Evolutionary conservation across 2,329 filamentous ascomycete species (phyloP).

Genomic region (Beauveria sp.): DNA sequence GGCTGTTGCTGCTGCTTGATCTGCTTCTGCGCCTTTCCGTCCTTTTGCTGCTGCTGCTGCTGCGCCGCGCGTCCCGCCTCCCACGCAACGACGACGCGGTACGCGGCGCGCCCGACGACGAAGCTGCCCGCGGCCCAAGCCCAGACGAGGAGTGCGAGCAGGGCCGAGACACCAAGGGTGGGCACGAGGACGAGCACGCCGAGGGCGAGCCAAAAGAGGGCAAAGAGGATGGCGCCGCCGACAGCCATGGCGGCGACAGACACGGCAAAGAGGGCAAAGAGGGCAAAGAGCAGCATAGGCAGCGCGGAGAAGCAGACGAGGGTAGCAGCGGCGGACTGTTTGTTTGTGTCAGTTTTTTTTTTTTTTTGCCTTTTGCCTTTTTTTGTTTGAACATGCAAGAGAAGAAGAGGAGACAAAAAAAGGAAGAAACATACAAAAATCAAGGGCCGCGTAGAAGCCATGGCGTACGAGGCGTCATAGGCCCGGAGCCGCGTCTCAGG

Average conservation of each 20-base stretch:
- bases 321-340: conserved; percentile 57
- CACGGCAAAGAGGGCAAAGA: conserved; percentile 59
- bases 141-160: conserved; percentile 58
- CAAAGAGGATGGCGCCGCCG: conserved; percentile 55
- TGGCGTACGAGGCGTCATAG: conserved; percentile 43
- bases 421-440: conserved; percentile 50
- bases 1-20: background rate
- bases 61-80: background rate
- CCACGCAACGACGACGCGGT: conserved; percentile 25
- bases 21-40: background rate
- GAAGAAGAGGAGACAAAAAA: background rate
- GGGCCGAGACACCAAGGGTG: conserved; percentile 57
- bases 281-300: conserved; percentile 60
- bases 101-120: conserved; percentile 39
- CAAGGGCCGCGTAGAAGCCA: conserved; percentile 58
- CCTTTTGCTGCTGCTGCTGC: background rate
- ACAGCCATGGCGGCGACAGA: conserved; percentile 56
- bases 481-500: conserved; percentile 52
- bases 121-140: conserved; percentile 58
- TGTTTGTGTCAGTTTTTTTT: background rate
- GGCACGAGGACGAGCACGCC: conserved; percentile 62
- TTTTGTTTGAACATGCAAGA: too few species aligned
- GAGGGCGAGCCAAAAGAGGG: conserved; percentile 59
- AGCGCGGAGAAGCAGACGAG: conserved; percentile 59
- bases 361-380: too few species aligned